These are phyloP conservation scores for Xylaria polymorpha DNA, from an alignment of 2,329 filamentous ascomycete genomes.

Conservation along the genomic window DNA sequence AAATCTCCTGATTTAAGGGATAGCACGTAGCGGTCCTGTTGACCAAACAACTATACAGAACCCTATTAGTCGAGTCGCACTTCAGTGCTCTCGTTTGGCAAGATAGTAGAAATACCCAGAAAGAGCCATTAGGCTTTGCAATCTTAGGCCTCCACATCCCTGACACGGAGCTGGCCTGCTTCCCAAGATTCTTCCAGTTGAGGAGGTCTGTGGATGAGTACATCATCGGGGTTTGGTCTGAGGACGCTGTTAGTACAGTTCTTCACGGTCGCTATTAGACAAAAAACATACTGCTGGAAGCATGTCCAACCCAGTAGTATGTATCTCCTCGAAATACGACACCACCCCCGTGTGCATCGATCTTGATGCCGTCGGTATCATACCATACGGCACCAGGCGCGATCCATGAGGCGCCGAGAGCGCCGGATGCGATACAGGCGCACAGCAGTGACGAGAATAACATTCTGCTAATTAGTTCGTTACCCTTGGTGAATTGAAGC, in stretches of 20 bases:
- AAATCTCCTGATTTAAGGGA: slow-evolving; percentile 51
- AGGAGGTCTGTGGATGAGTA: slow-evolving; percentile 56
- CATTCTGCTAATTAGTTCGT: not conserved
- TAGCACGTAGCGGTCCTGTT: slow-evolving; percentile 55
- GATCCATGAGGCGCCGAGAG: slow-evolving; percentile 53
- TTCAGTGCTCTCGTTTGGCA: no score
- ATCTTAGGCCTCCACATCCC: slow-evolving; percentile 56
- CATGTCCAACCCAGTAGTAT: slow-evolving; percentile 57
- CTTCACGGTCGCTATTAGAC: not conserved
- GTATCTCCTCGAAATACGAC: slow-evolving; percentile 52
- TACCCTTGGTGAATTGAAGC: not conserved
- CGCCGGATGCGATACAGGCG: slow-evolving; percentile 8
- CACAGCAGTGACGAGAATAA: not conserved
- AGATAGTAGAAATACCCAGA: slow-evolving; percentile 49
- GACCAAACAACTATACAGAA: slow-evolving; percentile 51
- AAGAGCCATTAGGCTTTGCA: slow-evolving; percentile 55
- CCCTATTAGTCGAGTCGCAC: not conserved
- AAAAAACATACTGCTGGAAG: slow-evolving; percentile 48
- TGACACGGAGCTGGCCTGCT: slow-evolving; percentile 50
- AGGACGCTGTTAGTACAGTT: slow-evolving; percentile 5
- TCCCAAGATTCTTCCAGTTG: slow-evolving; percentile 55
- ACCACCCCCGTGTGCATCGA: slow-evolving; percentile 56
- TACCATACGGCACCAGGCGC: slow-evolving; percentile 55
- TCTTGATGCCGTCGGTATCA: slow-evolving; percentile 54
- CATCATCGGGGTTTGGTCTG: slow-evolving; percentile 53